These are phyloP conservation scores for Xylaria flabelliformis DNA, from an alignment of 495 filamentous ascomycete genomes.

Conservation along the genomic window DNA sequence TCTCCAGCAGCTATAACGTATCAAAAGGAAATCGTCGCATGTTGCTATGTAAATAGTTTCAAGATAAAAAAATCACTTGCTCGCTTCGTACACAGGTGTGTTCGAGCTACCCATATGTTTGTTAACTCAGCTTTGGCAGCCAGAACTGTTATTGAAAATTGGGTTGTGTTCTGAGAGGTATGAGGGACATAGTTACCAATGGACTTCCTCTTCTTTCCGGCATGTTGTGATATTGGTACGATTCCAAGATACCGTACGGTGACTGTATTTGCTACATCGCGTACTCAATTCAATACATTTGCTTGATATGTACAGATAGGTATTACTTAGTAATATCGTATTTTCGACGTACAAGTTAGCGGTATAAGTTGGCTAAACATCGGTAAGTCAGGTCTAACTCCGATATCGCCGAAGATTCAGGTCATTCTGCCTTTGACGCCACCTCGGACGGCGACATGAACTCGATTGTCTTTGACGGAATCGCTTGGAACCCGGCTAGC, in stretches of 20 bases:
- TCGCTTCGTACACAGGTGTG: not conserved
- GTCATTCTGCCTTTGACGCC: not conserved
- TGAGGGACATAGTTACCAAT: not conserved
- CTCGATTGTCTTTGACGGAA: not conserved
- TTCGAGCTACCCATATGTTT: not conserved
- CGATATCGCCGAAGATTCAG: constrained; percentile 15
- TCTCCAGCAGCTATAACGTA: not conserved
- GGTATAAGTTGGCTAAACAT: not conserved
- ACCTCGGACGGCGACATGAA: not conserved
- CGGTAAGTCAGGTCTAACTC: constrained; percentile 9
- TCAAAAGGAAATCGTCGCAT: not conserved
- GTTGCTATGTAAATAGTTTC: not conserved
- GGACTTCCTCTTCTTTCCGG: not conserved
- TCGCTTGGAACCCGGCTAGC: not conserved
- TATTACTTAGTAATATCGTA: too few species aligned
- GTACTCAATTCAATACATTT: too few species aligned
- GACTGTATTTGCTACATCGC: too few species aligned
- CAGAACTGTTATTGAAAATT: not conserved
- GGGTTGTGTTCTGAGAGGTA: not conserved
- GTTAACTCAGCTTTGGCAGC: not conserved
- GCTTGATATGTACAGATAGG: too few species aligned
- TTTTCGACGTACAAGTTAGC: too few species aligned
- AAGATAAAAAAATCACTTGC: not conserved
- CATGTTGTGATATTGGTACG: not conserved
- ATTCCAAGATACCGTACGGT: too few species aligned